These are phyloP conservation scores for Vigna unguiculata DNA, from an alignment of 306 rosid genomes.

Conservation along the genomic window DNA sequence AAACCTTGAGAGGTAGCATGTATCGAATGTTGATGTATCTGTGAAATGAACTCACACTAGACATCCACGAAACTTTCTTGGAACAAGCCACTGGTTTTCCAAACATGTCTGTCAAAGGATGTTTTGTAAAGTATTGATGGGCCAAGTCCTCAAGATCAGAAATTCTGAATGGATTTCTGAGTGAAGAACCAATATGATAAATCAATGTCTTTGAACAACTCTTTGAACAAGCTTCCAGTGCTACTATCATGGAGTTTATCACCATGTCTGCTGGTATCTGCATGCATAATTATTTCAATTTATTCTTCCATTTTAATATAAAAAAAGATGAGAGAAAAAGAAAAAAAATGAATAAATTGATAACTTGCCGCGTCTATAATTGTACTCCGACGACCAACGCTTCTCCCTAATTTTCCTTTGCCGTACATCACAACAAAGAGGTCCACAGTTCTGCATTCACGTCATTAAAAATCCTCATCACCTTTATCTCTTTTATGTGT, in stretches of 20 bases:
- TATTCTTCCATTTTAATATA: too few relatives aligned
- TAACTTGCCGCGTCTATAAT: background rate
- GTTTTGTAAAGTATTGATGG: background rate
- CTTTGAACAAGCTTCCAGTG: background rate
- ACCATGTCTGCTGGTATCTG: background rate
- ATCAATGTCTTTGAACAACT: background rate
- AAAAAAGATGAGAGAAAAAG: too few relatives aligned
- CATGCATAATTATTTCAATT: background rate
- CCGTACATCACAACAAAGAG: background rate
- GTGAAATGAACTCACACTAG: background rate
- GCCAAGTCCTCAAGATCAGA: background rate
- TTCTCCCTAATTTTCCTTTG: background rate
- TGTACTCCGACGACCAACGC: background rate
- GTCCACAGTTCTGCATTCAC: background rate
- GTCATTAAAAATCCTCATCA: too few relatives aligned
- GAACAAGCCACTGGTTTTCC: background rate
- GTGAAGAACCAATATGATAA: background rate
- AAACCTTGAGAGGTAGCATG: background rate
- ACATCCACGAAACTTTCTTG: background rate
- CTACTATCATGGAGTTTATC: background rate
- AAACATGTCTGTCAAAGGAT: background rate
- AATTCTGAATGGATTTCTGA: background rate
- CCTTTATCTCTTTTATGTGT: too few relatives aligned
- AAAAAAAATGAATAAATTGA: too few relatives aligned
- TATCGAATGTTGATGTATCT: background rate